Base-by-base conservation (phyloP, 805 yeast genomes). In the Ogataea methanolica region DNA sequence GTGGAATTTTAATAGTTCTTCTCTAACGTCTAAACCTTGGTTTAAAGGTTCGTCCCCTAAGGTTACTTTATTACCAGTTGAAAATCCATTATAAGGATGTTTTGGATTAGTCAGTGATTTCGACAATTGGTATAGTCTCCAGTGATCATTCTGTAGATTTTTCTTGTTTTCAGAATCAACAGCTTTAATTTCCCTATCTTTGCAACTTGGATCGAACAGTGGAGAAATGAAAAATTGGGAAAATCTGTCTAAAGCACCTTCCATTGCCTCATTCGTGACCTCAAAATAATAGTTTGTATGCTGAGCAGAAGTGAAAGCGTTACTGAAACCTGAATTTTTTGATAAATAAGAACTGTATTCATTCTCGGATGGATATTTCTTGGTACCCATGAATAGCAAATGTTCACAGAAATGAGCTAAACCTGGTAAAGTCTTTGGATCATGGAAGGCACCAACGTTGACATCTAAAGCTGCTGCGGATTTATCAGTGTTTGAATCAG, bases 111-210 rank as follows among this genome's bases (percentile, higher is more conserved):
- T 74, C 35, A 83, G 70, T 43, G 83, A 75, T 67, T 88, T 86
- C 46, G 87, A 91, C 44, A 92, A 72, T 68, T 92, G 98, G 59
- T 84, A 83, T 42, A 88, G 68, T 59, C 98, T 79, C 97, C 98
- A 90, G 40, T 69, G 62, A 66, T 92, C 99, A 62, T 77, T 85
- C 66, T 92, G 98, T 44, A 94, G 71, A 63, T 92, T 92, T 70
- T 94, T 92, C 65, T 90, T 92, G 71, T 92, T 89, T 69, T 92
- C 99, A 36, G 96, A 86, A 66, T 92, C 97, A 9, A 92, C 98
- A 1, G 98, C 98, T 53, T 82, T 80, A 58, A 92, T 86, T 67
- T 92, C 99, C 47, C 97, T 76, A 61, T 90, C 96, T 61, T 89
- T 88, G 61, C 97, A 84, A 52, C 80, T 55, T 56, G 67, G 71